phyloP scores from a whole-genome alignment of 176 grass and related monocot genomes.

The Sorghum bicolor region DNA sequence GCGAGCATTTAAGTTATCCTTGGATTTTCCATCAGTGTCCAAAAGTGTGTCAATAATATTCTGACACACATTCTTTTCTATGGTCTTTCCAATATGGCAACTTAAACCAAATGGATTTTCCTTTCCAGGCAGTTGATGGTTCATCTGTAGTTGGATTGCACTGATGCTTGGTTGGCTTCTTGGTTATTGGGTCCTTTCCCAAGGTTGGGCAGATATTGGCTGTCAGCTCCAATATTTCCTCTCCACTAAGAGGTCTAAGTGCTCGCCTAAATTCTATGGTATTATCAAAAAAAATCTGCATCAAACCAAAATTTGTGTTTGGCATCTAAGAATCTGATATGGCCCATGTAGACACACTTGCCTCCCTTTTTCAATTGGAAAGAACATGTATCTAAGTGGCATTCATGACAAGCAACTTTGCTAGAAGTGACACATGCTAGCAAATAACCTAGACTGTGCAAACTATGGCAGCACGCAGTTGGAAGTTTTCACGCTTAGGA shows the following conservation, averaged over 20 bases:
- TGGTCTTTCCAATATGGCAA: neutral
- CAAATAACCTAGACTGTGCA: neutral
- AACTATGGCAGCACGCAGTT: neutral
- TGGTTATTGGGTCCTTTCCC: too few species aligned
- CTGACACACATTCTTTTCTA: too few species aligned
- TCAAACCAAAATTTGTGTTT: neutral
- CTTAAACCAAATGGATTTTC: neutral
- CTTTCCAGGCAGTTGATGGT: too few species aligned
- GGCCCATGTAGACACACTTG: neutral
- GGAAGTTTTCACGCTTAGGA: neutral
- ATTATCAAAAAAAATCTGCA: slow-evolving; percentile 10
- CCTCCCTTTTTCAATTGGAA: slow-evolving; percentile 7
- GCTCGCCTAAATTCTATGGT: neutral
- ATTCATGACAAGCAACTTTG: neutral
- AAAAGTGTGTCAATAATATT: too few species aligned
- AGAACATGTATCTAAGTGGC: neutral
- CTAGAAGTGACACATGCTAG: neutral
- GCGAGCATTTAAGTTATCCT: too few species aligned
- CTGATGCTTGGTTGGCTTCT: too few species aligned
- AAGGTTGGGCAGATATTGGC: neutral
- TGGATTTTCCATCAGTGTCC: too few species aligned
- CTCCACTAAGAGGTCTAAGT: neutral
- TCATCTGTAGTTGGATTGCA: too few species aligned
- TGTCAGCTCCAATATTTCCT: neutral
- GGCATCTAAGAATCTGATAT: neutral